Evolutionary conservation across 2,329 filamentous ascomycete species (phyloP).

Genomic region (Alternaria alternata): DNA sequence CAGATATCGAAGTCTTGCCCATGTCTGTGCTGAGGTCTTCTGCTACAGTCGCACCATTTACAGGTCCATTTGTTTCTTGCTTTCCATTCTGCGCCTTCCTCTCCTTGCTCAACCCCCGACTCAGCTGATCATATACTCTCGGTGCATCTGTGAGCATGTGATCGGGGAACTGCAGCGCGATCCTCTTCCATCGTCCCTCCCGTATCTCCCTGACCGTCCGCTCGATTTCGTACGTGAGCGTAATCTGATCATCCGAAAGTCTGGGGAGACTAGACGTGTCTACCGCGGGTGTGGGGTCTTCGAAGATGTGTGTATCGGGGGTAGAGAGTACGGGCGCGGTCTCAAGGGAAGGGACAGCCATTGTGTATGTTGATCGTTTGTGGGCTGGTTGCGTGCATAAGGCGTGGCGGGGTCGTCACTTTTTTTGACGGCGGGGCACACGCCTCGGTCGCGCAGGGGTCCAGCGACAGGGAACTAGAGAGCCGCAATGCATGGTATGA

Average conservation of each 20-base stretch:
- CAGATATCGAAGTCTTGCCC: slow-evolving; percentile 19
- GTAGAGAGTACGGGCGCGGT: slow-evolving; percentile 68
- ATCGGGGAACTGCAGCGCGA: slow-evolving; percentile 96
- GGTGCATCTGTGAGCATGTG: slow-evolving; percentile 88
- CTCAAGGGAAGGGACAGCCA: slow-evolving; percentile 39
- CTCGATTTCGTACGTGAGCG: slow-evolving; percentile 82
- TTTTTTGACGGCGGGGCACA: slow-evolving; percentile 27
- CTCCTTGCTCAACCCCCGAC: slow-evolving; percentile 56
- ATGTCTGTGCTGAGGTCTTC: slow-evolving; percentile 29
- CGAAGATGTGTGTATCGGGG: slow-evolving; percentile 68
- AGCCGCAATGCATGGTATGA: slow-evolving; percentile 17
- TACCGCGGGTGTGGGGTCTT: slow-evolving; percentile 58
- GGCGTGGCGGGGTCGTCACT: slow-evolving; percentile 25
- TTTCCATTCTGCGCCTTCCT: slow-evolving; percentile 21
- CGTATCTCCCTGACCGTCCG: slow-evolving; percentile 80
- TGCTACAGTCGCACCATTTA: slow-evolving; percentile 15
- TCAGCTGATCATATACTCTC: slow-evolving; percentile 74
- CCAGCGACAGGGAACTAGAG: slow-evolving; percentile 9
- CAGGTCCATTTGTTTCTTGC: slow-evolving; percentile 5
- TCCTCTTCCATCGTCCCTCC: slow-evolving; percentile 73
- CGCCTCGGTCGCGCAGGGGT: slow-evolving; percentile 19
- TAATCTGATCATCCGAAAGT: slow-evolving; percentile 73
- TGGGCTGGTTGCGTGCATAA: slow-evolving; percentile 8
- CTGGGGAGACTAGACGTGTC: slow-evolving; percentile 43
- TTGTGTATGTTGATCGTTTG: slow-evolving; percentile 19